These are phyloP conservation scores for Scutellaria galericulata DNA, from an alignment of 257 asterid species.

Conservation along the genomic window DNA sequence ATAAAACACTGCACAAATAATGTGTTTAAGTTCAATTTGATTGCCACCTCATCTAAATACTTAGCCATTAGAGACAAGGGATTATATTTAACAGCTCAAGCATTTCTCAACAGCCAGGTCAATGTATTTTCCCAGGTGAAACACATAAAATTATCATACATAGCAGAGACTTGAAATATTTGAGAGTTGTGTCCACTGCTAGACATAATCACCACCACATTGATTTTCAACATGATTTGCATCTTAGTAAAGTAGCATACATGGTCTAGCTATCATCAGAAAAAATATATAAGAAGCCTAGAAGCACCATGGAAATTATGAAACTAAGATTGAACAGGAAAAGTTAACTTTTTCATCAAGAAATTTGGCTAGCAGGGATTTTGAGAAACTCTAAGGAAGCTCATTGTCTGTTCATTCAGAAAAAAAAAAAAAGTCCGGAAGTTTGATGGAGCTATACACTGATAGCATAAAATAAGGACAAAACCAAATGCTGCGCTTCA, in stretches of 20 bases:
- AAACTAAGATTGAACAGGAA: conserved; percentile 11
- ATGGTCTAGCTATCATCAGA: conserved; percentile 19
- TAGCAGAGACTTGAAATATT: conserved; percentile 1
- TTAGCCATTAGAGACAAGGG: conserved; percentile 23
- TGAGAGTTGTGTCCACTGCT: background rate
- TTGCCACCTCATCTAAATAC: conserved; percentile 26
- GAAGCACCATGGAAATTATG: conserved; percentile 6
- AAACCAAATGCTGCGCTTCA: conserved; percentile 89
- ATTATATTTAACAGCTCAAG: conserved; percentile 20
- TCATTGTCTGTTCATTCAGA: conserved; percentile 25
- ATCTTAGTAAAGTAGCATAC: conserved; percentile 21
- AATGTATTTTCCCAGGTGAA: conserved; percentile 18
- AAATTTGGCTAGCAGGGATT: conserved; percentile 25
- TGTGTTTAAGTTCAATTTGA: conserved; percentile 11
- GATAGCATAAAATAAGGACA: conserved; percentile 85
- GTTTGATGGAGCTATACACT: conserved; percentile 60
- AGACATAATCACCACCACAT: conserved; percentile 6
- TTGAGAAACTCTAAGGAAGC: conserved; percentile 1
- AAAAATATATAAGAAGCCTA: conserved; percentile 1
- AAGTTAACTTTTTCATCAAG: background rate
- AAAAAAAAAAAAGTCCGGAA: background rate
- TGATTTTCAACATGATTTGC: conserved; percentile 16
- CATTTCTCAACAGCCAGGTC: conserved; percentile 8
- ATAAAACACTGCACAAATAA: conserved; percentile 13
- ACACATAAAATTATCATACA: background rate